Conservation (phyloP, 148 eudicot species). For the Suaeda aralocaspica region DNA sequence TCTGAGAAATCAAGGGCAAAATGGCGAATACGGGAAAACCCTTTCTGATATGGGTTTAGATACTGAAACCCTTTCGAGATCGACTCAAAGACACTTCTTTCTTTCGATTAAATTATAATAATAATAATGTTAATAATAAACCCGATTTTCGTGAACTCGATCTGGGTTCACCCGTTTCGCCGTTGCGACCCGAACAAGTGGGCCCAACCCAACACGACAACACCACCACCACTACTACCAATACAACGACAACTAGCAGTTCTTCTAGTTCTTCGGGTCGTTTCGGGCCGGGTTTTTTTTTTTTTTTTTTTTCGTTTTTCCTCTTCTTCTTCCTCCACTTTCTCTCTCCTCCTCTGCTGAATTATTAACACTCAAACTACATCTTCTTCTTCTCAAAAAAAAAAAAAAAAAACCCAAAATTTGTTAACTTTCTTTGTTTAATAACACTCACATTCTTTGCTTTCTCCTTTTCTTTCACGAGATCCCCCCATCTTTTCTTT, state of each 20-base stretch:
- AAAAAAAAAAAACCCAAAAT: background rate
- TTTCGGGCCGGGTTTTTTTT: slow-evolving; percentile 37
- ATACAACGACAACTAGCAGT: slow-evolving; percentile 45
- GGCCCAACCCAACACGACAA: slow-evolving; percentile 22
- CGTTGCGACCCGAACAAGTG: slow-evolving; percentile 37
- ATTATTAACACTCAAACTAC: background rate
- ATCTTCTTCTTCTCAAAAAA: background rate
- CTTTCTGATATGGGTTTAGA: slow-evolving; percentile 32
- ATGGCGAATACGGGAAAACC: slow-evolving; percentile 49
- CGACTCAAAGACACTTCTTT: slow-evolving; percentile 34
- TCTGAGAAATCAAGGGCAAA: background rate
- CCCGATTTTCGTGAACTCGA: slow-evolving; percentile 57
- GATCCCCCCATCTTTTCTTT: slow-evolving; percentile 60
- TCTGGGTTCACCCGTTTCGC: slow-evolving; percentile 67
- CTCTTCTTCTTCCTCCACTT: background rate
- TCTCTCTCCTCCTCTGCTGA: background rate
- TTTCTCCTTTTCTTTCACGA: slow-evolving; percentile 66
- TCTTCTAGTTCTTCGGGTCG: slow-evolving; percentile 74
- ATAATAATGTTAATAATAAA: slow-evolving; percentile 22
- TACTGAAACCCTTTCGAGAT: slow-evolving; percentile 31
- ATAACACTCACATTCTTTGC: slow-evolving; percentile 69
- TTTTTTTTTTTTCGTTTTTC: background rate
- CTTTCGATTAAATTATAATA: background rate
- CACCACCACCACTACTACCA: slow-evolving; percentile 32
- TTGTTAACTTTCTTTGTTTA: slow-evolving; percentile 24